Evolutionary conservation across 2,329 filamentous ascomycete genomes (phyloP).

Genomic region (Colletotrichum sp.): DNA sequence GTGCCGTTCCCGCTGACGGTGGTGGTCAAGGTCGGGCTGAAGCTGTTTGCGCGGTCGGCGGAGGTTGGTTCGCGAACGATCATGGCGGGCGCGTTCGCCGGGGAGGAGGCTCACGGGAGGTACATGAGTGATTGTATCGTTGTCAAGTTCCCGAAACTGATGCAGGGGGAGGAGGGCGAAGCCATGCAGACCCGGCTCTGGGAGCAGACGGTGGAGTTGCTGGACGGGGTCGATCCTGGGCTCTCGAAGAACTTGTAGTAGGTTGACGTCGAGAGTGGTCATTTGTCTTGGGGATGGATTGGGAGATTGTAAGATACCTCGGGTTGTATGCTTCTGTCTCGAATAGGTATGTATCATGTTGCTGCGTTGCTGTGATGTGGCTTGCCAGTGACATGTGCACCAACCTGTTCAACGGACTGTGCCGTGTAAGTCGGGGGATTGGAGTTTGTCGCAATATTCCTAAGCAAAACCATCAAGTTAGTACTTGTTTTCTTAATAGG

Average conservation of each 20-base stretch:
- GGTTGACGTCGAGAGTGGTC: background rate
- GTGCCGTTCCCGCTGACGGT: slow-evolving; percentile 31
- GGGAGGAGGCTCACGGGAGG: slow-evolving; percentile 42
- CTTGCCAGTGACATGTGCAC: rapidly evolving
- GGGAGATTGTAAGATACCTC: slow-evolving; percentile 3
- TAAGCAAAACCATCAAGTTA: background rate
- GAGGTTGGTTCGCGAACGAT: slow-evolving; percentile 46
- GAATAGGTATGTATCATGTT: background rate
- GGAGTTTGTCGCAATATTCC: background rate
- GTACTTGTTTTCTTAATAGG: background rate
- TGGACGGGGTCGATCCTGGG: slow-evolving; percentile 47
- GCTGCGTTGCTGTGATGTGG: background rate
- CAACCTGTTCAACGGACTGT: background rate
- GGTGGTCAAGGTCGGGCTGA: slow-evolving; percentile 17
- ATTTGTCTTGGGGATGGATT: background rate
- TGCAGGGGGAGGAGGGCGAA: slow-evolving; percentile 39
- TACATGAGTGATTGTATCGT: slow-evolving; percentile 41
- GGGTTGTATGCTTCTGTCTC: background rate
- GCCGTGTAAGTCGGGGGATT: background rate
- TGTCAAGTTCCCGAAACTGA: slow-evolving; percentile 23
- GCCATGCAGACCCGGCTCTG: slow-evolving; percentile 41
- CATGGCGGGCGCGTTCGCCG: slow-evolving; percentile 39
- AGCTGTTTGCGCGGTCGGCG: slow-evolving; percentile 36
- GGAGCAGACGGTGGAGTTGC: slow-evolving; percentile 43
- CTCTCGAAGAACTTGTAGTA: slow-evolving; percentile 36